Evolutionary conservation across 768 basidiomycete genomes (phyloP), one percentile per base, ranked within the genome.

Genomic region (Boletellus ananiceps): DNA sequence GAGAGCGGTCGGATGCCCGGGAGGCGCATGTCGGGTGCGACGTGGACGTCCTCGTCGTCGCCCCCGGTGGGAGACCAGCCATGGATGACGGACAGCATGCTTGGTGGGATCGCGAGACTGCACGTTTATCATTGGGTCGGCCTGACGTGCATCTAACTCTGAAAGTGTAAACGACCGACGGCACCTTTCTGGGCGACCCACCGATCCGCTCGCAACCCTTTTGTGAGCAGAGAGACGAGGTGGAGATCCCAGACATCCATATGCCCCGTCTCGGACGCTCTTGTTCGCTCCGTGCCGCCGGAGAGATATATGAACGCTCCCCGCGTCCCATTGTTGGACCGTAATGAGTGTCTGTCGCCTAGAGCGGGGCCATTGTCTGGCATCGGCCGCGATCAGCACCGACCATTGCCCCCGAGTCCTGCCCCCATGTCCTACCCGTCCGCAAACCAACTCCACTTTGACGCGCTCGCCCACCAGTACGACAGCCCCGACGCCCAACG

Each of bases 31-130:
- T 62, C 50, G 9, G 60, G 56, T 36, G 59, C 51, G 40, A 67
- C 42, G 25, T 53, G 40, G 25, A 67, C 53, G 31, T 69, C 67
- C 14, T 67, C 53, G 45, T 69, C 65, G 33, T 61, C 61, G n/a
- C 44, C 56, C 11, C 51, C 45, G 27, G 46, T 39, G 13, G 67
- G 65, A n/a, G 65, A 63, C 65, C 65, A 67, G 19, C 65, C 65
- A 11, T 47, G 41, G 38, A 66, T 51, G 41, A 18, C 13, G 4
- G 54, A 16, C 31, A 49, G 51, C 54, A 62, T 62, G 23, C 2
- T 23, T 2, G 0, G 21, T 32, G 34, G 18, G 19, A n/a, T 16
- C 7, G 16, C 6, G 21, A 9, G 21, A n/a, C n/a, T n/a, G n/a
- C n/a, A n/a, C n/a, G 32, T 34, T 54, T 57, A 58, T 58, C 14